Evolutionary conservation across 441 rosid species (phyloP), one percentile per base, ranked within the genome.

Genomic region (Mallotus japonicus): DNA sequence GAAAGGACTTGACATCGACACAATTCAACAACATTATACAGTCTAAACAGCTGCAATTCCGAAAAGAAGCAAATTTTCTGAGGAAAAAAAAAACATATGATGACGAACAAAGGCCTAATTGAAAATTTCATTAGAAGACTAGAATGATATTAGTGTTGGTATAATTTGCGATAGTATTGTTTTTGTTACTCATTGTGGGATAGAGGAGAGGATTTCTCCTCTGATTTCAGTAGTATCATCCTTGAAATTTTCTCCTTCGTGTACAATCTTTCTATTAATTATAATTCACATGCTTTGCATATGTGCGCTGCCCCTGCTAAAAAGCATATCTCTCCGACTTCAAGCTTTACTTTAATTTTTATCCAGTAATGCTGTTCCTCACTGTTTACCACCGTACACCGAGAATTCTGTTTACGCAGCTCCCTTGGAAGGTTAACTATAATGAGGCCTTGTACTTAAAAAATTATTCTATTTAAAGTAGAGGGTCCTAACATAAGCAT

Each of bases 1-100:
- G 59, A 87, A 87, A 76, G 95, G 97, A 63, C 88, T 92, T 4
- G 97, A 92, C 76, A 88, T 92, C 37, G 93, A 92, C 65, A 77
- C 92, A 8, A 88, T 87, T 72, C 93, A 88, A 74, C 94, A 90
- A 72, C 97, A 92, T 75, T 92, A 90, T 79, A 92, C 97, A 0
- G 94, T 92, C 71, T 92, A 68, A 81, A 40, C 40, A 24, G 24
- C 44, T 49, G 1, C 10, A 28, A 17, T 22, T 62, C 32, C 6
- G 8, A 28, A 55, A 32, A 34, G 28, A 37, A 32, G 20, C 55
- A 14, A 8, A 49, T 34, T 6, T 11, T 24, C 14, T 10, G 2
- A 40, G 57, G 51, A 28, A 49, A 15, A 42, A 22, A 32, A 54
- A 8, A 19, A 44, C 37, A 42, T 70, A 85, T 42, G 69, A 83